Base-by-base conservation (phyloP, 2,329 filamentous ascomycete species). In the Trichoderma afroharzianum region DNA sequence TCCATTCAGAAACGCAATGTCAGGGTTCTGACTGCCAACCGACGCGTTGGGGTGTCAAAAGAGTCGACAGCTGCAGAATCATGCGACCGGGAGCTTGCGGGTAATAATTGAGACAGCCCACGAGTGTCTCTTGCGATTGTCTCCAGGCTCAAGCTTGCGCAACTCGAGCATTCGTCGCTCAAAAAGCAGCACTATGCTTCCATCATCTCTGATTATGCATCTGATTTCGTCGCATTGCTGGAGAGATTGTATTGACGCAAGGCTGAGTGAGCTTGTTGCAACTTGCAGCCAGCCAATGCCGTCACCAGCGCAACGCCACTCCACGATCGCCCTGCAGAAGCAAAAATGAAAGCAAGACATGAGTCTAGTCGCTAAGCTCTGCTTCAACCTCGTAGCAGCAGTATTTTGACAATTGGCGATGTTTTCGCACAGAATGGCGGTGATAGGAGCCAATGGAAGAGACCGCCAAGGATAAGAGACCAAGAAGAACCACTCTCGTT, bases 1-100 rank as follows among this genome's bases (percentile, higher is more conserved):
- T 30, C 68, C 68, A 70, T 70, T 70, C 59, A 63, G 68, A 63
- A 63, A 26, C 59, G 55, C 24, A 62, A 53, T 36, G 26, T 69
- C 67, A 69, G 57, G 39, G 67, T 69, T 62, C 36, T 36, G 28
- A 55, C 26, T 39, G 32, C 66, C 55, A 53, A 36, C 28, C 55
- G 57, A 69, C 67, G 67, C 67, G 67, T 62, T 62, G 30, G 50
- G 64, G 28, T 26, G 67, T 32, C 24, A 68, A 30, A 24, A 26
- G 30, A 26, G 30, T 24, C 28, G 47, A 33, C 50, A 30, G 39
- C 39, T 63, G 26, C 33, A 63, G 26, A 50, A 50, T 18, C 64
- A 15, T 53, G 57, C 58, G 67, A 24, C 57, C 67, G 64, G 64
- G 55, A 61, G 43, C 57, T 14, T 14, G 67, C 57, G 57, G 57